Base-by-base conservation (phyloP, 1,284 basidiomycete genomes). In the Apiotrichum porosum region DNA sequence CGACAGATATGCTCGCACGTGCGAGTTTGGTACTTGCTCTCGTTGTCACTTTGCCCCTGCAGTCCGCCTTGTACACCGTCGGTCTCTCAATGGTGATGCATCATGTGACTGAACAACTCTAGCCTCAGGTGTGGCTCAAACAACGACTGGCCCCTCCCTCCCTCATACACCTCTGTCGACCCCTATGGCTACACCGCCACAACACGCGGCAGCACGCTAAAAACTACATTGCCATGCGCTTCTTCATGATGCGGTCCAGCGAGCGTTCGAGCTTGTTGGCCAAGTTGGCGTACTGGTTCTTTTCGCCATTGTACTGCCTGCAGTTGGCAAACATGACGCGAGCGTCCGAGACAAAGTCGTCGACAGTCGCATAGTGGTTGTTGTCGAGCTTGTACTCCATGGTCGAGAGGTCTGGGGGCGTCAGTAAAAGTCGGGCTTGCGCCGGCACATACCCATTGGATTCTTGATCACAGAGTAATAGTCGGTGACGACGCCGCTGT, bases 351-450 rank as follows among this genome's bases (percentile, higher is more conserved):
- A 86, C 71, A 66, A 97, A 91, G 37, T 80, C 78, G 47, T 90
- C 85, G 33, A 97, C 76, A 19, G 80, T 81, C 30, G 79, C 72
- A 70, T 97, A 98, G 52, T 76, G 73, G 54, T 79, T 79, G 41
- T 80, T 85, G 50, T 93, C 87, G 23, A 98, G 81, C 71, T 93
- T 97, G 69, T 85, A 81, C 66, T 92, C 87, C 84, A 98, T 97
- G 2, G 89, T 95, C 44, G 79, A 78, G 51, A 98, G 81, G 69
- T 98, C 94, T 92, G 64, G 49, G n/a, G n/a, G n/a, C 21, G 42
- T 45, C n/a, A 39, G 37, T 36, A 9, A 6, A 31, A n/a, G 17
- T 15, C 6, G 6, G 36, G 6, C 0, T 12, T 21, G 9, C 18
- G 3, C n/a, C 10, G n/a, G 5, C 6, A 76, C 83, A 51, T 59